phyloP scores from a whole-genome alignment of 768 basidiomycete genomes.

The Rossbeevera mucosa region DNA sequence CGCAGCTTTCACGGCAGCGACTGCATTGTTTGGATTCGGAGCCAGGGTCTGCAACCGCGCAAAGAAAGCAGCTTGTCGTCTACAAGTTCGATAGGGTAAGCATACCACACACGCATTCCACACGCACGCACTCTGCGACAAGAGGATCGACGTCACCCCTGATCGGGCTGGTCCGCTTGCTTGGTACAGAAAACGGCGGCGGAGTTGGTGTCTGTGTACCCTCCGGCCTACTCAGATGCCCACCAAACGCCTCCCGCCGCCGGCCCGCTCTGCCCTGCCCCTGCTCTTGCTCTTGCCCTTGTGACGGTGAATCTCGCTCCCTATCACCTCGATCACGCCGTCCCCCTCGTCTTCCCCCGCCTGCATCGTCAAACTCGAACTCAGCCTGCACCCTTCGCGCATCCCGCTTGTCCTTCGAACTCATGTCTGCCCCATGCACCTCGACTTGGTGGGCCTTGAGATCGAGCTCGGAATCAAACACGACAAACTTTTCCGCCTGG shows the following conservation, averaged over 20 bases:
- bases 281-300: slow-evolving; percentile 12
- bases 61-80: slow-evolving; percentile 64
- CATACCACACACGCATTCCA: not conserved
- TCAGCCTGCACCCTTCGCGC: slow-evolving; percentile 60
- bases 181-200: slow-evolving; percentile 15
- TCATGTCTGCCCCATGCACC: slow-evolving; percentile 73
- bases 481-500: slow-evolving; percentile 87
- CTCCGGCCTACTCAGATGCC: slow-evolving; percentile 45
- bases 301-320: slow-evolving; percentile 39
- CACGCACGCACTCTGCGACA: slow-evolving; percentile 45
- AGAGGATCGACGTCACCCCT: slow-evolving; percentile 49
- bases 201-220: slow-evolving; percentile 11
- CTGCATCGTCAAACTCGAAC: slow-evolving; percentile 64
- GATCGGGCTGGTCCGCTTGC: slow-evolving; percentile 30
- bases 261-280: slow-evolving; percentile 32
- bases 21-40: slow-evolving; percentile 52
- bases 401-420: slow-evolving; percentile 61
- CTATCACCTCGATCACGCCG: slow-evolving; percentile 47
- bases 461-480: slow-evolving; percentile 83
- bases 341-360: slow-evolving; percentile 40
- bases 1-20: slow-evolving; percentile 65
- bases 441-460: slow-evolving; percentile 89
- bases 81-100: slow-evolving; percentile 25
- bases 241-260: slow-evolving; percentile 62
- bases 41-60: slow-evolving; percentile 57